Base-by-base conservation (phyloP, 768 basidiomycete genomes). In the Hericium erinaceus region DNA sequence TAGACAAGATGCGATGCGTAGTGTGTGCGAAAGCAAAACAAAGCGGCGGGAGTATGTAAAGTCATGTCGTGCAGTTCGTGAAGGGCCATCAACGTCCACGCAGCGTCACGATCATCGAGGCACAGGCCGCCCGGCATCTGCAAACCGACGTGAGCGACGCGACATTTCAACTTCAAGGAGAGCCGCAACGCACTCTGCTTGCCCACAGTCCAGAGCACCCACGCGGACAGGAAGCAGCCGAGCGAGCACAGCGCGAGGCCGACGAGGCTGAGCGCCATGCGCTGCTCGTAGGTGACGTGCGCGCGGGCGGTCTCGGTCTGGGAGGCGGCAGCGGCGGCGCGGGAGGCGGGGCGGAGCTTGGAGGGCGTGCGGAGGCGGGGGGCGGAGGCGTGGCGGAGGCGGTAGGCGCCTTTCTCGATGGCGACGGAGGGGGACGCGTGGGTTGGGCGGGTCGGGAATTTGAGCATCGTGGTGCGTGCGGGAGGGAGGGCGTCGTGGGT, bases 321-420 rank as follows among this genome's bases (percentile, higher is more conserved):
- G 46, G 26, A 15, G 20, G 48, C 39, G 55, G 20, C 16, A 2
- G 15, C 22, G 5, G 28, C 28, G 28, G 4, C 2, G 28, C 28
- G 28, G 28, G 28, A 33, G 28, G 28, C 28, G 28, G 28, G 28
- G 26, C 55, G 55, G 3, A 56, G 55, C 55, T 37, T 20, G 9
- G 48, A 49, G 6, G 28, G 13, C 11, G 39, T 39, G 8, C 46
- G 44, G 18, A 56, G 48, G 18, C 33, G 44, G 24, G 48, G 33
- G 33, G 20, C 9, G 6, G 33, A 39, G 24, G 54, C 4, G 37
- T 56, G 44, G n/a, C 39, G 52, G 5, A 56, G 48, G 33, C 55
- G 55, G 40, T 56, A 56, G 13, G 46, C 55, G 16, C 55, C 55
- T 20, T 56, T 56, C 48, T 56, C 55, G 48, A 50, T 50, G 18